A percentile compares a stretch with the other conserved stretches of the same genome.
Evolutionary conservation across 139 green algal genomes (phyloP).

Genomic region (Tetradesmus lagerheimii): DNA sequence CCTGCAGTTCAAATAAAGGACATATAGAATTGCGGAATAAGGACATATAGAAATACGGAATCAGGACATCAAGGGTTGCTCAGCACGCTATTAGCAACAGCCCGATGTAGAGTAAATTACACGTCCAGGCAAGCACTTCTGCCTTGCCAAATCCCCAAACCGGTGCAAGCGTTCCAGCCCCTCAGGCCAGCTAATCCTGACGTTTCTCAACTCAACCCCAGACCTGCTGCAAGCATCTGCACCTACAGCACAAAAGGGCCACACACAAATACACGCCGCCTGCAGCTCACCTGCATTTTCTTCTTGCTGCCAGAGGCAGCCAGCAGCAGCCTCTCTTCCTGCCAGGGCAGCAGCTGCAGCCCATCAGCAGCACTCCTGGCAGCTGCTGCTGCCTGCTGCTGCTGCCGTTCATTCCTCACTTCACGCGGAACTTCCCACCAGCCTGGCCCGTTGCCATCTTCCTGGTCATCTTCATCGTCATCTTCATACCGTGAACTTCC

Average conservation of each 20-base stretch:
- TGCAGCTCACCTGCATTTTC: constrained; percentile 22
- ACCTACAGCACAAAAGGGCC: neutral
- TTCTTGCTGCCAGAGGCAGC: constrained; percentile 37
- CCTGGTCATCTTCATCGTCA: neutral
- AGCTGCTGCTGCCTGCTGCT: neutral
- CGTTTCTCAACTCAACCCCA: too few relatives aligned
- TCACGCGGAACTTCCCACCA: constrained; percentile 37
- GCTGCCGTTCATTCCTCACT: neutral
- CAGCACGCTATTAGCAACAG: too few relatives aligned
- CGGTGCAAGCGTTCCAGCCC: too few relatives aligned
- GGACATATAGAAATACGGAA: too few relatives aligned
- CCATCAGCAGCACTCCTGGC: neutral
- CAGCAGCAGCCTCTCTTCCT: constrained; percentile 32
- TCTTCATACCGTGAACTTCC: neutral
- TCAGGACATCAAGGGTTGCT: too few relatives aligned
- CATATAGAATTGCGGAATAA: too few relatives aligned
- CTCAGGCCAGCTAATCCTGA: too few relatives aligned
- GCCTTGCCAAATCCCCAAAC: too few relatives aligned
- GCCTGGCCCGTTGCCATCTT: neutral
- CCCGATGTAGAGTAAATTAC: too few relatives aligned
- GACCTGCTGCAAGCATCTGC: too few relatives aligned
- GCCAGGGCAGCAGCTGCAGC: constrained; percentile 9
- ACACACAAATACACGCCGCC: neutral
- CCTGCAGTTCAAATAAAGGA: too few relatives aligned
- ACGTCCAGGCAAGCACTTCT: too few relatives aligned